These are phyloP conservation scores for Epichloe uncinata DNA, from an alignment of 2,329 filamentous ascomycete genomes.

Conservation along the genomic window DNA sequence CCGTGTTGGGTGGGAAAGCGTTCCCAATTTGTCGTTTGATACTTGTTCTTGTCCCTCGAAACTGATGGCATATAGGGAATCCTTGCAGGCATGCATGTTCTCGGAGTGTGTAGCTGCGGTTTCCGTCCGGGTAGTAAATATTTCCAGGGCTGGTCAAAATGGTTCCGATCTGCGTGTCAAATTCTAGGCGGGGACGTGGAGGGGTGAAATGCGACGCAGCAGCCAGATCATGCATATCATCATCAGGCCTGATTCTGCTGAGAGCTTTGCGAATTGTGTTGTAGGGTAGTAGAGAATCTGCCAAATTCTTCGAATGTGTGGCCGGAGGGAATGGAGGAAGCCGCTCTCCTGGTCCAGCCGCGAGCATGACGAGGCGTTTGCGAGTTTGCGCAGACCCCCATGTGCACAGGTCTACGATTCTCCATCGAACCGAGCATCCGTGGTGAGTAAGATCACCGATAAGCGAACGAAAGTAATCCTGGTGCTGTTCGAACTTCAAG, in stretches of 20 bases:
- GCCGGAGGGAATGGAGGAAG: slow-evolving; percentile 52
- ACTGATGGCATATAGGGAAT: slow-evolving; percentile 50
- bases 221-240: slow-evolving; percentile 28
- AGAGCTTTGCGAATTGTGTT: slow-evolving; percentile 33
- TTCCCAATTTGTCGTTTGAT: slow-evolving; percentile 62
- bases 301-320: slow-evolving; percentile 38
- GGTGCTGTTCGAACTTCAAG: slow-evolving; percentile 39
- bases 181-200: slow-evolving; percentile 27
- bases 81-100: slow-evolving; percentile 59
- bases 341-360: slow-evolving; percentile 52
- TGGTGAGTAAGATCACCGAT: slow-evolving; percentile 49
- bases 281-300: slow-evolving; percentile 23
- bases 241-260: slow-evolving; percentile 15
- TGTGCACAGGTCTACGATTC: slow-evolving; percentile 36
- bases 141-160: slow-evolving; percentile 52
- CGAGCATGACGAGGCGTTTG: slow-evolving; percentile 42
- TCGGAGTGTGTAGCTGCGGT: slow-evolving; percentile 47
- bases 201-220: slow-evolving; percentile 16
- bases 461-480: slow-evolving; percentile 42
- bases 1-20: slow-evolving; percentile 55
- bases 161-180: slow-evolving; percentile 35
- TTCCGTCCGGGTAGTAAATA: slow-evolving; percentile 53
- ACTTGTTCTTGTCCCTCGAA: slow-evolving; percentile 28
- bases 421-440: slow-evolving; percentile 61
- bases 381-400: slow-evolving; percentile 39